A percentile compares a stretch with the other conserved stretches of the same genome.
Evolutionary conservation across 495 filamentous ascomycete genomes (phyloP).

Genomic region (Staphylotrichum tortipilum): DNA sequence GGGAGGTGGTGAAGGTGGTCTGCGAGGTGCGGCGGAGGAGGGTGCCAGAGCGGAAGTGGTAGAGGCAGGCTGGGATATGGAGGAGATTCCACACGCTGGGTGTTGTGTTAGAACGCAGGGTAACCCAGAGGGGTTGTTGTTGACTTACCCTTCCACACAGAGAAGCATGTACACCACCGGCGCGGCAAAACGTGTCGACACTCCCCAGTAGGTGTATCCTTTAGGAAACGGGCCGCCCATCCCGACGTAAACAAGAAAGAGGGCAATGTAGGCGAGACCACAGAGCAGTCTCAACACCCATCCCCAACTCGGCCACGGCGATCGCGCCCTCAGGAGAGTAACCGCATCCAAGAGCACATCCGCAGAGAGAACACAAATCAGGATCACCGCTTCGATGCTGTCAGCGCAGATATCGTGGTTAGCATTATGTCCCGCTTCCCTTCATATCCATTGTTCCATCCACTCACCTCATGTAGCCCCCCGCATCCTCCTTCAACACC

Average conservation of each 20-base stretch:
- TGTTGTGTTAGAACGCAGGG: no score
- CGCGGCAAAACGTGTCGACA: constrained; percentile 9
- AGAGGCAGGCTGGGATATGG: constrained; percentile 13
- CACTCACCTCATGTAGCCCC: constrained; percentile 2
- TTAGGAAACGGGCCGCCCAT: constrained; percentile 16
- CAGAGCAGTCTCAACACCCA: constrained; percentile 11
- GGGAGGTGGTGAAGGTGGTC: no score
- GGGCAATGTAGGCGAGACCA: constrained; percentile 17
- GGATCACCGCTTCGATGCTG: constrained; percentile 19
- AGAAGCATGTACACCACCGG: constrained; percentile 23
- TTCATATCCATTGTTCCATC: no score
- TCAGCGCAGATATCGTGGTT: background rate
- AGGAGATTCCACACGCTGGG: constrained; percentile 20
- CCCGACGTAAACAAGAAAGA: constrained; percentile 23
- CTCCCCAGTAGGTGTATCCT: constrained; percentile 17
- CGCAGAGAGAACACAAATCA: constrained; percentile 20
- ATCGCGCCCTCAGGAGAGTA: constrained; percentile 16
- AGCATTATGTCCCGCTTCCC: background rate
- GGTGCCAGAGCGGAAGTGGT: constrained; percentile 11
- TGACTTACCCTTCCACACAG: constrained; percentile 22
- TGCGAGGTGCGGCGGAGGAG: no score
- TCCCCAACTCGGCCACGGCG: constrained; percentile 17
- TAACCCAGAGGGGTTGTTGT: no score
- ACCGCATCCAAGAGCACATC: constrained; percentile 27
- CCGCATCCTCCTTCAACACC: background rate